Percentiles rank a stretch among this genome's conserved stretches.
phyloP scores from a whole-genome alignment of 2,329 filamentous ascomycete genomes.

The Macrophomina phaseolina region DNA sequence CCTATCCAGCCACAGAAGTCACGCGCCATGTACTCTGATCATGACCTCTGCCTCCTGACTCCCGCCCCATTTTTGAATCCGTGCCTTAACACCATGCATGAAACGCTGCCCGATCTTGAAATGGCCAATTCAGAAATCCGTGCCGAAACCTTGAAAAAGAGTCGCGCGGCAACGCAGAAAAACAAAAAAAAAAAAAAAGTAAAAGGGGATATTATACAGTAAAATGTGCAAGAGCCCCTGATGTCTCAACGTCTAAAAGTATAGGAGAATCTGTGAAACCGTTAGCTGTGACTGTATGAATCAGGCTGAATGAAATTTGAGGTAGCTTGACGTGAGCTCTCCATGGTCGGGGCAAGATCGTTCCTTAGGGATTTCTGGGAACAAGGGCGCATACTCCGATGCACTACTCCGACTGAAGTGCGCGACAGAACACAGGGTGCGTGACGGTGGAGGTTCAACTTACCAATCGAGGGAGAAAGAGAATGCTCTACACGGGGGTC shows the following conservation, averaged over 20 bases:
- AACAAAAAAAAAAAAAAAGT: not conserved
- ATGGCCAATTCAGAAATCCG: constrained; percentile 5
- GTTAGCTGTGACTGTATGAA: not conserved
- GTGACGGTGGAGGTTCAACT: not conserved
- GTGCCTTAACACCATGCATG: constrained; percentile 25
- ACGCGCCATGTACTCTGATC: constrained; percentile 21
- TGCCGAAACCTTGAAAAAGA: not conserved
- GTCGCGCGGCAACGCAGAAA: constrained; percentile 8
- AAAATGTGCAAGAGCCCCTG: not conserved
- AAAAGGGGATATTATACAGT: constrained; percentile 21
- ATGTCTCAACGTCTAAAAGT: constrained; percentile 1
- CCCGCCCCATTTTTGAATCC: constrained; percentile 20
- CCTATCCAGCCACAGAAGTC: constrained; percentile 25
- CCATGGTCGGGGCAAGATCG: not conserved
- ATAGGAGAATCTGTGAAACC: not conserved
- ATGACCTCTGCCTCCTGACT: constrained; percentile 23
- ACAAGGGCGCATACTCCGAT: not conserved
- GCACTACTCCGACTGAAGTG: not conserved
- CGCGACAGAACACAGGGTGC: no score
- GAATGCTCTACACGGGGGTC: constrained; percentile 20
- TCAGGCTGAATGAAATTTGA: not conserved
- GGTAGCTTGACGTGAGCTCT: not conserved
- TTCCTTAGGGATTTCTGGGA: no score
- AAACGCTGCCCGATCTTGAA: constrained; percentile 13
- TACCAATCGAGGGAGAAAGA: not conserved